These are phyloP conservation scores for Fomitopsis serialis DNA, from an alignment of 768 basidiomycete genomes.

Conservation along the genomic window DNA sequence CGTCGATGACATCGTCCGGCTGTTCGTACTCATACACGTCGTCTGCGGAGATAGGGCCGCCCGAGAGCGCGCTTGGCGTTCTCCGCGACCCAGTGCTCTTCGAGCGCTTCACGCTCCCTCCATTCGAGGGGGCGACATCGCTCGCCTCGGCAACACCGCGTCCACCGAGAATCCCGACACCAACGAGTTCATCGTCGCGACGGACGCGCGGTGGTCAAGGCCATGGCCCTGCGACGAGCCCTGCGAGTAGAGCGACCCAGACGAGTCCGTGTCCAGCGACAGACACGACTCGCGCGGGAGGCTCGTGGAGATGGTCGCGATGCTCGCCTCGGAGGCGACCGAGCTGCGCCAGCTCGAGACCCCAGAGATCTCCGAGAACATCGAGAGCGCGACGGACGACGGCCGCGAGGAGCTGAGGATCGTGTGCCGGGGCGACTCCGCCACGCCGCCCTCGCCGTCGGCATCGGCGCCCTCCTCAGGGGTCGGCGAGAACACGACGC, in stretches of 20 bases:
- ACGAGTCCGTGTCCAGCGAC: not conserved
- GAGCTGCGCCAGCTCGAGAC: conserved; percentile 22
- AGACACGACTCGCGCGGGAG: conserved; percentile 10
- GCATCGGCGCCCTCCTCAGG: conserved; percentile 2
- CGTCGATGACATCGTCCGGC: conserved; percentile 33
- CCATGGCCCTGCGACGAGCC: not conserved
- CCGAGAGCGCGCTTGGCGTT: conserved; percentile 10
- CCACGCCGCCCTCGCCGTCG: not conserved
- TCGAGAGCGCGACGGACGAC: conserved; percentile 17
- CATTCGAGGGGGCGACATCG: conserved; percentile 10
- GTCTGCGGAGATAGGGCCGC: conserved; percentile 15
- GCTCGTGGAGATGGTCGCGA: conserved; percentile 9
- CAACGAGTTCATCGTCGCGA: conserved; percentile 24
- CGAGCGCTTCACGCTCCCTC: conserved; percentile 12
- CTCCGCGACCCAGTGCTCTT: conserved; percentile 15
- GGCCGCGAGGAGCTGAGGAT: conserved; percentile 15
- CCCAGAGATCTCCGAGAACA: conserved; percentile 16
- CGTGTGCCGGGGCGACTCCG: conserved; percentile 1
- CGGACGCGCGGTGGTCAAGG: conserved; percentile 16
- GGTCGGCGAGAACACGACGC: conserved; percentile 15
- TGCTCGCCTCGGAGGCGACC: conserved; percentile 12
- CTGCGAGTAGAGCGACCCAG: conserved; percentile 6
- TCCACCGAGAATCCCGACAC: conserved; percentile 25
- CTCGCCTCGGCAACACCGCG: conserved; percentile 19
- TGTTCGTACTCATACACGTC: conserved; percentile 22